Percentiles rank a stretch among this genome's conserved stretches.
Conservation (phyloP, 306 rosid species). For the Malus fusca region DNA sequence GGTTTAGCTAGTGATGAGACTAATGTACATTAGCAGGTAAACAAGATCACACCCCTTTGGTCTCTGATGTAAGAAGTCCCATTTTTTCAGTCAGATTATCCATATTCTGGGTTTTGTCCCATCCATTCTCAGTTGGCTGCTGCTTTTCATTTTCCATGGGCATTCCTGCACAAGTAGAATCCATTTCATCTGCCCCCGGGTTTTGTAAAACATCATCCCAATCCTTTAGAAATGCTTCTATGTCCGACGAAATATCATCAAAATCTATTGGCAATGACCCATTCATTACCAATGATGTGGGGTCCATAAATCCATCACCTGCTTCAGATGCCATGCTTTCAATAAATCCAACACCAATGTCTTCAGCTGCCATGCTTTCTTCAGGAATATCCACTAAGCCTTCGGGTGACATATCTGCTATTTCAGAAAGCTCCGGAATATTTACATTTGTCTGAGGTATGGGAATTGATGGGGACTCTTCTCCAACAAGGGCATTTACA, state of each 20-base stretch:
- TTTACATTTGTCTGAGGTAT: constrained; percentile 41
- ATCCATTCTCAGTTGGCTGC: constrained; percentile 55
- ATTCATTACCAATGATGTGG: constrained; percentile 33
- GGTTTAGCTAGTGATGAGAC: constrained; percentile 28
- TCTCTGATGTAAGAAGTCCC: constrained; percentile 76
- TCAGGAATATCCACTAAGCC: constrained; percentile 39
- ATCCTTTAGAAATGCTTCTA: constrained; percentile 57
- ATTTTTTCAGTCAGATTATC: constrained; percentile 79
- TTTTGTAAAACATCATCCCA: constrained; percentile 59
- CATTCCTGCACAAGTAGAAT: constrained; percentile 30
- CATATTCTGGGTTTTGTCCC: constrained; percentile 56
- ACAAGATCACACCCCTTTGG: constrained; percentile 33
- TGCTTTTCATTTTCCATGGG: constrained; percentile 39
- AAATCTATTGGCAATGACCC: constrained; percentile 52
- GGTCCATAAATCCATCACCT: constrained; percentile 41
- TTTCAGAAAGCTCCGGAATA: constrained; percentile 59
- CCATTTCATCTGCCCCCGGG: constrained; percentile 43
- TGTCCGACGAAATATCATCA: constrained; percentile 47
- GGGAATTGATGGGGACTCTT: constrained; percentile 33
- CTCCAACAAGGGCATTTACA: constrained; percentile 35
- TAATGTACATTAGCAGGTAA: constrained; percentile 36
- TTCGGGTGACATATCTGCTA: constrained; percentile 45
- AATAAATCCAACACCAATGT: constrained; percentile 23
- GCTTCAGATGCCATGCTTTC: constrained; percentile 39
- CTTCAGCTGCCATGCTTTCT: constrained; percentile 31